Conservation (phyloP, 345 rosid genomes). For the Eutrema yunnanense region DNA sequence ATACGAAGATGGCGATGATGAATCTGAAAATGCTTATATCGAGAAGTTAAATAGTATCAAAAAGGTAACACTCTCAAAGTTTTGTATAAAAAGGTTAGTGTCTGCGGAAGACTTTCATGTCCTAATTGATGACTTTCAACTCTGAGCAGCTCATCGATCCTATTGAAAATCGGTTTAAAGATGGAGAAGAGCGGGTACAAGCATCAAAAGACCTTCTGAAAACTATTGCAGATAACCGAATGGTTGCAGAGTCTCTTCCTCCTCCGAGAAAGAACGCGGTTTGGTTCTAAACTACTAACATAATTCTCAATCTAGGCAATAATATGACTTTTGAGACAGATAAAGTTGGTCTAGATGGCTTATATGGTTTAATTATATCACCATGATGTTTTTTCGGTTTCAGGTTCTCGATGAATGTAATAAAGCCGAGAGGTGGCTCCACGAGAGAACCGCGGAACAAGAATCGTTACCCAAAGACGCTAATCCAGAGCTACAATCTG, state of each 20-base stretch:
- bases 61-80: conserved; percentile 35
- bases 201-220: conserved; percentile 53
- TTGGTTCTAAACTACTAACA: conserved; percentile 10
- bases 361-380: not conserved
- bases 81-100: not conserved
- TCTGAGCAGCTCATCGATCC: conserved; percentile 60
- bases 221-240: conserved; percentile 40
- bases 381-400: not conserved
- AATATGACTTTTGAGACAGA: not conserved
- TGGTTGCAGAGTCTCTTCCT: conserved; percentile 46
- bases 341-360: not conserved
- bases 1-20: conserved; percentile 76
- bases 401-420: conserved; percentile 60
- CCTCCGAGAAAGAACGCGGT: conserved; percentile 47
- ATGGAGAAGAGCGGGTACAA: conserved; percentile 53
- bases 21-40: conserved; percentile 54
- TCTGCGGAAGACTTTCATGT: not conserved
- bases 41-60: conserved; percentile 52
- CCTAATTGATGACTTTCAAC: not conserved
- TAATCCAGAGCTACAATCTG: conserved; percentile 48
- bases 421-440: conserved; percentile 67
- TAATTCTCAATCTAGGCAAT: not conserved
- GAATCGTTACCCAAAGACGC: conserved; percentile 45
- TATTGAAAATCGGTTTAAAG: conserved; percentile 52
- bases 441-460: conserved; percentile 47